Percentiles rank a stretch among this genome's conserved stretches.
phyloP scores from a whole-genome alignment of 1,284 basidiomycete genomes.

The Neolentinus lepideus region DNA sequence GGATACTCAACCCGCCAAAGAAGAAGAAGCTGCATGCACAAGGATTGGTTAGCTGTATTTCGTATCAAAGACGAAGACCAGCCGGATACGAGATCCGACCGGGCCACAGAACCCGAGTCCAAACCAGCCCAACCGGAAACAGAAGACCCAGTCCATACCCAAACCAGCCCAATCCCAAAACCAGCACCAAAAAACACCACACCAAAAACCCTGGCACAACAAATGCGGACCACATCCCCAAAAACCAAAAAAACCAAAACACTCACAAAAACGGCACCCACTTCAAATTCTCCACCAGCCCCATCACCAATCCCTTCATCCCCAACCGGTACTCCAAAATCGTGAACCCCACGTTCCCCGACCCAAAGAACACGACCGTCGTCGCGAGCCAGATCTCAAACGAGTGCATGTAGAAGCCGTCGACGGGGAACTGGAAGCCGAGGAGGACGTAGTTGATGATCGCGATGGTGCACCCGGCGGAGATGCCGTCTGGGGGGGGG shows the following conservation, averaged over 20 bases:
- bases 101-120: too few species aligned
- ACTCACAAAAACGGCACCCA: slow-evolving; percentile 43
- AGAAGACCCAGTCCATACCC: too few species aligned
- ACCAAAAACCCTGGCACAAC: too few species aligned
- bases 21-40: slow-evolving; percentile 41
- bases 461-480: slow-evolving; percentile 28
- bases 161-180: too few species aligned
- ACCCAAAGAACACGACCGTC: slow-evolving; percentile 42
- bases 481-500: slow-evolving; percentile 33
- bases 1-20: slow-evolving; percentile 44
- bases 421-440: slow-evolving; percentile 38
- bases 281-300: slow-evolving; percentile 34
- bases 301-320: slow-evolving; percentile 21
- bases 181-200: too few species aligned
- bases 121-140: too few species aligned
- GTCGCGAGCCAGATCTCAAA: slow-evolving; percentile 42
- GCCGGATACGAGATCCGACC: too few species aligned
- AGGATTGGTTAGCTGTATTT: too few species aligned
- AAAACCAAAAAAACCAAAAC: slow-evolving; percentile 7
- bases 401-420: slow-evolving; percentile 35
- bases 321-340: slow-evolving; percentile 45
- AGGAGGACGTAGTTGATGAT: slow-evolving; percentile 37
- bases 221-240: too few species aligned
- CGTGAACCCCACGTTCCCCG: slow-evolving; percentile 40
- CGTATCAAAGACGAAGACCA: too few species aligned